These are phyloP conservation scores for Colletotrichum echinochloae DNA, from an alignment of 2,329 filamentous ascomycete species.

Conservation along the genomic window DNA sequence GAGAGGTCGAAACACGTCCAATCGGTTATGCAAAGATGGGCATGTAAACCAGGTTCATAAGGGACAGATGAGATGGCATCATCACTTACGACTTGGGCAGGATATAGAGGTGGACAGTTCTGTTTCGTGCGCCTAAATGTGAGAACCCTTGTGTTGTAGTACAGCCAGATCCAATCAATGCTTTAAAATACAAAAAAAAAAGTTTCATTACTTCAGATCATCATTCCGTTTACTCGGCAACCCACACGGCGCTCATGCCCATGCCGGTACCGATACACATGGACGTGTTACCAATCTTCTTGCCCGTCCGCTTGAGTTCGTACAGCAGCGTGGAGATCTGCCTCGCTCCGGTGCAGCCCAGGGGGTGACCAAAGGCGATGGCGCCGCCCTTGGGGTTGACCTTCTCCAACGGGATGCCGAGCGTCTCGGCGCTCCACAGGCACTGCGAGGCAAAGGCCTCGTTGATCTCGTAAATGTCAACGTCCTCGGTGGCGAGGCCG, in stretches of 20 bases:
- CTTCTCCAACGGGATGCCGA: slow-evolving; percentile 85
- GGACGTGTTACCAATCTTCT: slow-evolving; percentile 90
- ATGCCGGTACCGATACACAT: slow-evolving; percentile 98
- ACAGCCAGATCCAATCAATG: slow-evolving; percentile 32
- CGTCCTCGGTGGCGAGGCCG: slow-evolving; percentile 86
- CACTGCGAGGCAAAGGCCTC: slow-evolving; percentile 98
- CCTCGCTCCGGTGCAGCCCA: slow-evolving; percentile 93
- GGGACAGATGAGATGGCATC: background rate
- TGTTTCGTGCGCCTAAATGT: slow-evolving; percentile 33
- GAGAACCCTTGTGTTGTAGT: slow-evolving; percentile 30
- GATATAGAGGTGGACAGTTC: background rate
- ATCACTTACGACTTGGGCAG: background rate
- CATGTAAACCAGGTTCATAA: background rate
- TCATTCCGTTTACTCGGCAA: slow-evolving; percentile 76
- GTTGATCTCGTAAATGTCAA: slow-evolving; percentile 99
- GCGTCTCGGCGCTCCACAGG: slow-evolving; percentile 90
- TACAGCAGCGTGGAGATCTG: slow-evolving; percentile 94
- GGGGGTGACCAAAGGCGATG: slow-evolving; percentile 94
- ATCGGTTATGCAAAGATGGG: background rate
- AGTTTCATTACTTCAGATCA: background rate
- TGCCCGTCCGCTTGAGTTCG: slow-evolving; percentile 84
- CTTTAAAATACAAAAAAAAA: slow-evolving; percentile 31
- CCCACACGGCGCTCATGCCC: slow-evolving; percentile 98
- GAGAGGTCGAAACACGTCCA: background rate
- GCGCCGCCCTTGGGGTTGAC: slow-evolving; percentile 98